A percentile compares a stretch with the other conserved stretches of the same genome.
phyloP scores from a whole-genome alignment of 495 filamentous ascomycete species.

The Talaromyces nanjingensis region DNA sequence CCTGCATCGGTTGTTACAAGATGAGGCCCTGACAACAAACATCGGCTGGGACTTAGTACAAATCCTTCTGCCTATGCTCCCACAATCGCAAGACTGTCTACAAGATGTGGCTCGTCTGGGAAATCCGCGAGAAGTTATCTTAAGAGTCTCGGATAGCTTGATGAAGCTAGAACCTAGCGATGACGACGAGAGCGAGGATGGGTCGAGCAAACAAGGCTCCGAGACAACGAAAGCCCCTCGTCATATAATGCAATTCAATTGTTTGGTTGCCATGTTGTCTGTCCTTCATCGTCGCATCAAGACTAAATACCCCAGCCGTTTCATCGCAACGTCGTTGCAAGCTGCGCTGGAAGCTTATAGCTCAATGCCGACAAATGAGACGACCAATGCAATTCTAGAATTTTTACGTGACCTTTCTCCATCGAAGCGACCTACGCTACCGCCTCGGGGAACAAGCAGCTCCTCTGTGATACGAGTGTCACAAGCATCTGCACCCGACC shows the following conservation, averaged over 20 bases:
- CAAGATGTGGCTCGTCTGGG: constrained; percentile 72
- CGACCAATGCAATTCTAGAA: constrained; percentile 66
- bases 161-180: constrained; percentile 50
- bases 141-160: constrained; percentile 76
- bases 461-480: constrained; percentile 26
- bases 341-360: constrained; percentile 66
- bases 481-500: constrained; percentile 63
- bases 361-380: constrained; percentile 48
- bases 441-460: constrained; percentile 58
- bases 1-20: constrained; percentile 72
- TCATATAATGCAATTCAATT: constrained; percentile 57
- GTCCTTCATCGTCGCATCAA: constrained; percentile 83
- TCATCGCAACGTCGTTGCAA: constrained; percentile 82
- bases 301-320: constrained; percentile 86
- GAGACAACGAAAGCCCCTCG: constrained; percentile 13
- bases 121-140: constrained; percentile 88
- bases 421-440: constrained; percentile 64
- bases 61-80: constrained; percentile 70
- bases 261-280: constrained; percentile 70
- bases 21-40: constrained; percentile 74
- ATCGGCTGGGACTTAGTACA: constrained; percentile 96
- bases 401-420: constrained; percentile 70
- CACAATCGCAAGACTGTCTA: constrained; percentile 66
- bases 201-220: constrained; percentile 12
- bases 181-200: constrained; percentile 41